A percentile compares a stretch with the other conserved stretches of the same genome.
phyloP scores from a whole-genome alignment of 129 eudicot species.

The Artemisia tridentata region DNA sequence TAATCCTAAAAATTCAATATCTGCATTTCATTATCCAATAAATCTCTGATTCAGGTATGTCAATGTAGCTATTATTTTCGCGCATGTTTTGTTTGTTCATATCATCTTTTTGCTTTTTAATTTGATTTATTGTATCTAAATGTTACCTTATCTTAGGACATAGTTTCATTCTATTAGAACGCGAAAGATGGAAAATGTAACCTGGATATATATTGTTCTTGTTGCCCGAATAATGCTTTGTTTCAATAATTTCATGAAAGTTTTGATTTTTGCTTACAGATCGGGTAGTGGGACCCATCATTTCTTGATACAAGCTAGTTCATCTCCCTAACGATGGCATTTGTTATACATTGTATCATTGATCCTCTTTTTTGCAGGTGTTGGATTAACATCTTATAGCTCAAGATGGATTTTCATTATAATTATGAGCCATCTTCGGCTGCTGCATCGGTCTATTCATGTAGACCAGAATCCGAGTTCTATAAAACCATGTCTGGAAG shows the following conservation, averaged over 20 bases:
- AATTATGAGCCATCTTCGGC: slow-evolving; percentile 42
- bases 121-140: neutral
- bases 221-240: neutral
- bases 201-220: slow-evolving; percentile 6
- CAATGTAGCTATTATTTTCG: slow-evolving; percentile 3
- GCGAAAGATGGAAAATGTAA: slow-evolving; percentile 7
- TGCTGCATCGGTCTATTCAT: slow-evolving; percentile 41
- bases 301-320: too few species aligned
- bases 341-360: neutral
- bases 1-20: slow-evolving; percentile 7
- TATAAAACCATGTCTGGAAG: slow-evolving; percentile 40
- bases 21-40: slow-evolving; percentile 17
- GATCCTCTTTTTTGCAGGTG: slow-evolving; percentile 22
- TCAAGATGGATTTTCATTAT: slow-evolving; percentile 28
- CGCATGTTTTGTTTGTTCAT: slow-evolving; percentile 13
- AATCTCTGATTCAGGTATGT: slow-evolving; percentile 25
- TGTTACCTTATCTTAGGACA: slow-evolving; percentile 11
- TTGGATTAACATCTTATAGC: slow-evolving; percentile 18
- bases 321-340: neutral
- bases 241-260: neutral
- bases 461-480: slow-evolving; percentile 49
- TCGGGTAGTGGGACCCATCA: too few species aligned
- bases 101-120: slow-evolving; percentile 9
- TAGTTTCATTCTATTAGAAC: neutral
- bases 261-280: neutral